These are phyloP conservation scores for Thermothelomyces thermophilus DNA, from an alignment of 2,329 filamentous ascomycete species.

Conservation along the genomic window DNA sequence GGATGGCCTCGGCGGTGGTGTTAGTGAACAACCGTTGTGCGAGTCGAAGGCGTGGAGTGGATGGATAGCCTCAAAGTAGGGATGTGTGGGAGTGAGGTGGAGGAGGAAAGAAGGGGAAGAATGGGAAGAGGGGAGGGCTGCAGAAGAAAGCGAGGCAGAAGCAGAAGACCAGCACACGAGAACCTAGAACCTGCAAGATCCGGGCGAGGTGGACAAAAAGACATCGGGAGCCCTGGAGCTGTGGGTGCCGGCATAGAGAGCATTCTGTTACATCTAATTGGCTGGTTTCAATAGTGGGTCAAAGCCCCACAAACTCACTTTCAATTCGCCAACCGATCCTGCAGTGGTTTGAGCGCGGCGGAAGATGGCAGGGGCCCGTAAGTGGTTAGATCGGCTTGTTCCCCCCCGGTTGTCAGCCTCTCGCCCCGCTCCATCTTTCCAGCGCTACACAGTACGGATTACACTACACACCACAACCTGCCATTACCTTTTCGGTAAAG, in stretches of 20 bases:
- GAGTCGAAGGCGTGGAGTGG: not conserved
- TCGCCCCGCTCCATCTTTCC: conserved; percentile 14
- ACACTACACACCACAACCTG: no score
- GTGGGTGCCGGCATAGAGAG: conserved; percentile 17
- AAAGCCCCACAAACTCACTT: not conserved
- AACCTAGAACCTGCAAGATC: conserved; percentile 16
- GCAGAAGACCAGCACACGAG: conserved; percentile 20
- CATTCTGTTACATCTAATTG: conserved; percentile 17
- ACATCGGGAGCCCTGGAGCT: conserved; percentile 19
- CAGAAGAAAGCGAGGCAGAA: conserved; percentile 22
- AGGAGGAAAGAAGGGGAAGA: conserved; percentile 26
- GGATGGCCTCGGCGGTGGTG: not conserved
- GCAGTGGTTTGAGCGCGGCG: conserved; percentile 15
- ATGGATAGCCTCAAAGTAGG: not conserved
- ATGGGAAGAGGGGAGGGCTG: conserved; percentile 20
- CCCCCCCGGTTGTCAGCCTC: conserved; percentile 18
- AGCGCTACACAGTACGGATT: no score
- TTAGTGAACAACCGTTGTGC: not conserved
- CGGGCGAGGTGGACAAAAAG: conserved; percentile 25
- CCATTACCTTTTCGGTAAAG: no score
- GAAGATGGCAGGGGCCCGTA: conserved; percentile 17
- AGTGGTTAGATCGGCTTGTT: conserved; percentile 22
- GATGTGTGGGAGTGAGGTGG: conserved; percentile 3
- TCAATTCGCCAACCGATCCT: conserved; percentile 13
- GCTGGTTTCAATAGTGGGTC: conserved; percentile 9